Conservation (phyloP, 169 alveolate genomes). For the Nephromyces sp. region DNA sequence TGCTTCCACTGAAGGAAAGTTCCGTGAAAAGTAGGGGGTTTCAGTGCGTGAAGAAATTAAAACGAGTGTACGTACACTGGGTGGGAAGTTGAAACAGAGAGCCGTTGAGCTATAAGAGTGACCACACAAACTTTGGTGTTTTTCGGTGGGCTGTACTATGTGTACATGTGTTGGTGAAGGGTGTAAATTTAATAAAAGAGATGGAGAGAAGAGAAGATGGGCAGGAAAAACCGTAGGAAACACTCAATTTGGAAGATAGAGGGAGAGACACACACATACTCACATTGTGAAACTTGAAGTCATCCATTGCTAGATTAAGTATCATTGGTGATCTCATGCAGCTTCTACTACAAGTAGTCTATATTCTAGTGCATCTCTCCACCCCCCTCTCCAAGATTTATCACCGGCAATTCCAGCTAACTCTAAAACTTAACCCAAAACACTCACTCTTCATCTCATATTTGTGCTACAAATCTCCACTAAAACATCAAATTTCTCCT, state of each 20-base stretch:
- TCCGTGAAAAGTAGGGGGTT: not conserved
- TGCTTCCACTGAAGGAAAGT: conserved; percentile 25
- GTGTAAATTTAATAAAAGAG: not conserved
- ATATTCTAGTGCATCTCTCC: too few relatives aligned
- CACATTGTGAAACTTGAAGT: too few relatives aligned
- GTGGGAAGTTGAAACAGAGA: not conserved
- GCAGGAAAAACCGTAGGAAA: not conserved
- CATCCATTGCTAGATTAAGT: too few relatives aligned
- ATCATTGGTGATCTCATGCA: too few relatives aligned
- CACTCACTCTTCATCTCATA: too few relatives aligned
- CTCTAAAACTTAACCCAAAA: too few relatives aligned
- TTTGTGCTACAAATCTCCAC: too few relatives aligned
- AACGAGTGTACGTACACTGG: conserved; percentile 2
- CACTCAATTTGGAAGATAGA: not conserved
- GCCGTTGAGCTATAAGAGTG: not conserved
- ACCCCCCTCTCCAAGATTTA: too few relatives aligned
- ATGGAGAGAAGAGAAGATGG: not conserved
- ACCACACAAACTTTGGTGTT: not conserved
- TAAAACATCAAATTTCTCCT: too few relatives aligned
- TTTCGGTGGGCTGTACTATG: not conserved
- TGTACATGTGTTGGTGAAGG: not conserved
- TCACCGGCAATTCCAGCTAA: too few relatives aligned
- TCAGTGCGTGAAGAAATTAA: not conserved
- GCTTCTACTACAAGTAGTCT: too few relatives aligned
- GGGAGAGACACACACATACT: not conserved